Conservation (phyloP, 2,329 filamentous ascomycete species). For the Fusarium anguioides region DNA sequence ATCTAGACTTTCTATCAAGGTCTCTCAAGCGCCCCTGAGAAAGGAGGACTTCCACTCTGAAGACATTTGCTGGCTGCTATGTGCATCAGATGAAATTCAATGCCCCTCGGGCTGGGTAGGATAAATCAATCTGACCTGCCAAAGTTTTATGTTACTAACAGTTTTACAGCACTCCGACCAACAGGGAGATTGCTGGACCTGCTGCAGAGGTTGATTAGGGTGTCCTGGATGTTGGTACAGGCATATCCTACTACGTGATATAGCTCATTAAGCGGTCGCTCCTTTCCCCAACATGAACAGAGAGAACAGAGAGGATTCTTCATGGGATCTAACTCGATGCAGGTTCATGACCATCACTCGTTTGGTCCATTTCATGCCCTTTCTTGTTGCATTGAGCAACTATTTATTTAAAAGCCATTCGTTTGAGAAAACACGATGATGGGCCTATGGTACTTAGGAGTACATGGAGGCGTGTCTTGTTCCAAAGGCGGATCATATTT, state of each 20-base stretch:
- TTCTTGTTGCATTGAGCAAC: not conserved
- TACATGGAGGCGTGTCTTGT: not conserved
- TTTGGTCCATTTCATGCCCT: not conserved
- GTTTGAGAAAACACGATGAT: not conserved
- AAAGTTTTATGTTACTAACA: not conserved
- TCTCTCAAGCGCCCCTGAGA: not conserved
- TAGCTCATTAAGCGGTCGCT: not conserved
- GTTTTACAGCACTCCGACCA: not conserved
- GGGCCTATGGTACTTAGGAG: not conserved
- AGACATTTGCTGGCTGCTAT: not conserved
- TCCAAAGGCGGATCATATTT: no score
- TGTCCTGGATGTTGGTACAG: not conserved
- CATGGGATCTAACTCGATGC: not conserved
- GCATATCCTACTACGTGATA: no score
- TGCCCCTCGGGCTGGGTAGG: conserved; percentile 6
- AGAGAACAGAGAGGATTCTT: no score
- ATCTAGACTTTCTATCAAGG: conserved; percentile 6
- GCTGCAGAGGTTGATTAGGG: not conserved
- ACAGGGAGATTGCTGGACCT: conserved; percentile 14
- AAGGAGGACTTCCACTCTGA: accelerated
- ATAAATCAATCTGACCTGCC: accelerated
- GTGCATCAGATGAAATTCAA: accelerated
- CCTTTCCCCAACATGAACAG: not conserved
- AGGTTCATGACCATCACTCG: not conserved
- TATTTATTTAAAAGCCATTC: not conserved